phyloP scores from a whole-genome alignment of 306 rosid species.

The Pyrus bretschneideri region DNA sequence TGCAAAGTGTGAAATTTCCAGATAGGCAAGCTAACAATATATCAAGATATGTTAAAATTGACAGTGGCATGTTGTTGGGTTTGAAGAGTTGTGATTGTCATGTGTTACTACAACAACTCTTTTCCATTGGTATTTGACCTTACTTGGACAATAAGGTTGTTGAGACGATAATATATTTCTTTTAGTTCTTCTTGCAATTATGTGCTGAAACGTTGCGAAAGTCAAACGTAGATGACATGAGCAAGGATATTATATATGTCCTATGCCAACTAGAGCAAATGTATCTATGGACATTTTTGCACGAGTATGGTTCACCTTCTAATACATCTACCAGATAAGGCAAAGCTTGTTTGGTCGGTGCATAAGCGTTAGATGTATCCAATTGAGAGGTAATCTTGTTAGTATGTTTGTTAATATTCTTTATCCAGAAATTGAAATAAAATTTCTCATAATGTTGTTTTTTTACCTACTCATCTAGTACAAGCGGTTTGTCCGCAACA shows the following conservation, averaged over 20 bases:
- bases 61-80: neutral
- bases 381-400: neutral
- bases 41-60: neutral
- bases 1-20: neutral
- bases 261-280: slow-evolving; percentile 1
- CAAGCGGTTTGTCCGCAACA: neutral
- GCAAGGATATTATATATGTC: neutral
- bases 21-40: neutral
- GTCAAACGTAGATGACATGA: neutral
- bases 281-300: neutral
- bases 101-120: neutral
- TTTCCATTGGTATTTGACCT: neutral
- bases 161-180: neutral
- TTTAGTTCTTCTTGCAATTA: neutral
- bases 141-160: neutral
- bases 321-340: neutral
- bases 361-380: no score
- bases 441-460: no score
- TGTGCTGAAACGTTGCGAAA: neutral
- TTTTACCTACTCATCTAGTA: neutral
- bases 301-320: neutral
- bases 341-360: neutral
- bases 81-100: neutral
- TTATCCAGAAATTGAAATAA: no score
- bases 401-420: no score